These are phyloP conservation scores for Boletus subluridellus DNA, from an alignment of 1,284 basidiomycete genomes.

Conservation along the genomic window DNA sequence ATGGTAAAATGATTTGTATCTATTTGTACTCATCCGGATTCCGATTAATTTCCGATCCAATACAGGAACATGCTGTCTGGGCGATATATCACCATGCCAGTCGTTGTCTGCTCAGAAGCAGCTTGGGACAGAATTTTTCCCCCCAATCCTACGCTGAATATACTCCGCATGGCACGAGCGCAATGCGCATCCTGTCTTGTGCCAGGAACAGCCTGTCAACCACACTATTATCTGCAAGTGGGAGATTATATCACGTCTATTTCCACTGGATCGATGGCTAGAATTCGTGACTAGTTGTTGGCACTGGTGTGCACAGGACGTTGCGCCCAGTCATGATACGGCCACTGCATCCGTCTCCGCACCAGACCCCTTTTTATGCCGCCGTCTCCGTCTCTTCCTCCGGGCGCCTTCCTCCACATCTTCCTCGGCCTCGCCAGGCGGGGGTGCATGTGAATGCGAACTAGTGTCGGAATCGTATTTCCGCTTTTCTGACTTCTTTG, in stretches of 20 bases:
- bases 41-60: too few species aligned
- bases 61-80: too few species aligned
- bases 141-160: too few species aligned
- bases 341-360: neutral
- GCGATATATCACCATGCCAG: too few species aligned
- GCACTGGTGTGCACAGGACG: neutral
- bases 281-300: neutral
- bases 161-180: too few species aligned
- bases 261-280: neutral
- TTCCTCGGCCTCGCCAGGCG: neutral
- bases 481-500: conserved; percentile 18
- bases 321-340: conserved; percentile 6
- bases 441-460: neutral
- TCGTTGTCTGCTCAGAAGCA: too few species aligned
- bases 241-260: neutral
- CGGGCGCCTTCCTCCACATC: conserved; percentile 10
- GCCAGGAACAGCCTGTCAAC: too few species aligned
- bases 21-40: neutral
- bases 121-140: too few species aligned
- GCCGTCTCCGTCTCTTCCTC: conserved; percentile 38
- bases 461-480: conserved; percentile 10
- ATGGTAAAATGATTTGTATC: conserved; percentile 8
- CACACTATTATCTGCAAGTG: too few species aligned
- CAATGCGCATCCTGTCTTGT: too few species aligned
- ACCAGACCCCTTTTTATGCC: conserved; percentile 32